Evolutionary conservation across 208 protist genomes (phyloP), one percentile per base, ranked within the genome.

Genomic region (Trypanosoma boissoni): DNA sequence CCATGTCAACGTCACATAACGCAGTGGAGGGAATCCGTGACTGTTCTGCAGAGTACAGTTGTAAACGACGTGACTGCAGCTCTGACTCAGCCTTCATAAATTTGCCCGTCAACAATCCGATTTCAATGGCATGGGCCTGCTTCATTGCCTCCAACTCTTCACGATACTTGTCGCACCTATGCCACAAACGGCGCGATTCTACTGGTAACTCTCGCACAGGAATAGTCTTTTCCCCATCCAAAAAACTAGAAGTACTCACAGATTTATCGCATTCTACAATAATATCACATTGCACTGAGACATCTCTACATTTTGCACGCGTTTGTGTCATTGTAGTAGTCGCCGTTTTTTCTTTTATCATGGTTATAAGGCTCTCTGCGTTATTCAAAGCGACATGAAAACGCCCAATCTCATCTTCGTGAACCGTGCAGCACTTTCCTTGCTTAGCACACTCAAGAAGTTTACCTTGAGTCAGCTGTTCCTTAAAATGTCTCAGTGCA

Each of bases 61-160:
- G 27, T 21, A n/a, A 24, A 2, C 29, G 58, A 34, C 20, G 54
- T 24, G 29, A 3, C 41, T 32, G 7, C 10, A 43, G 44, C 2
- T 48, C 20, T 10, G 31, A 32, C 34, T 55, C 58, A 20, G 46
- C 20, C 45, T 45, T 55, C 28, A 63, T 27, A 31, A 55, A 20
- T 34, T 37, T 55, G 42, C 14, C 58, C 34, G 58, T 63, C 26
- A 63, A 63, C 9, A 46, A 55, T 34, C 37, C 29, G 6, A 14
- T 55, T 63, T 55, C 58, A 45, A 63, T 55, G 32, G 14, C 43
- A 42, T 63, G 46, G 12, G 45, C 27, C 7, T 46, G 32, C 16
- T 63, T 54, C 21, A 54, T 1, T 20, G 46, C 5, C 26, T 63
- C 46, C 32, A 55, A 46, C 10, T 45, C 20, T 31, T 55, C 46